Base-by-base conservation (phyloP, 352 stramenopile species). In the Phytopythium mirpurense region DNA sequence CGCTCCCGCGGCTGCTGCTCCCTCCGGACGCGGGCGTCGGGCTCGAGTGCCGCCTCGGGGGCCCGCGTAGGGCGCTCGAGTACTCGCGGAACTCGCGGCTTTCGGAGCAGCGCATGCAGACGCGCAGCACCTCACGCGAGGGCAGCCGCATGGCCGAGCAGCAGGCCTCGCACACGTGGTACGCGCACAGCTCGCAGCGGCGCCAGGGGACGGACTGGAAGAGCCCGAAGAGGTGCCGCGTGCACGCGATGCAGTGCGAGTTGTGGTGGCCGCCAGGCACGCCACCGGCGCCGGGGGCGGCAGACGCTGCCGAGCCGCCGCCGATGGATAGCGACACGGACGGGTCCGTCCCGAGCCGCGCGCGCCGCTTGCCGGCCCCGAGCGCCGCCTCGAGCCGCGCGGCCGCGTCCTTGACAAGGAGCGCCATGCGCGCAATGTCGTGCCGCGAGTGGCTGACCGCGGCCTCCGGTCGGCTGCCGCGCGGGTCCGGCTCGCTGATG, bases 41-140 rank as follows among this genome's bases (percentile, higher is more conserved):
- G 9, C 16, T 5, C 8, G 44, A 8, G 9, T n/a, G 27, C 2
- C 15, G 18, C 26, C 26, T 21, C 8, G 16, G 27, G 8, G 16
- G 5, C 5, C 9, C 24, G 6, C 31, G 27, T 15, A 51, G 9
- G 8, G 45, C 19, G 29, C 45, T 51, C 18, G 63, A 65, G 40
- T 73, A 79, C 23, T 77, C 58, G 29, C 69, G 72, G 27, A 59
- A 53, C 34, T 77, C 67, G 4, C 74, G 58, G 44, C 64, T 69
- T n/a, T 83, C 72, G 2, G 72, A 38, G 19, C 72, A 83, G 23
- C 69, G 69, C 31, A 31, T 62, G 42, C 72, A 83, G 12, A 79
- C 59, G 6, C 57, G 51, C 45, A 79, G 63, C 10, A 34, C 10
- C 14, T 32, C 43, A 9, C 43, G 16, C 10, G 43, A 10, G 18